Conservation (phyloP, 805 yeast species). For the Yamadazyma insecticola region DNA sequence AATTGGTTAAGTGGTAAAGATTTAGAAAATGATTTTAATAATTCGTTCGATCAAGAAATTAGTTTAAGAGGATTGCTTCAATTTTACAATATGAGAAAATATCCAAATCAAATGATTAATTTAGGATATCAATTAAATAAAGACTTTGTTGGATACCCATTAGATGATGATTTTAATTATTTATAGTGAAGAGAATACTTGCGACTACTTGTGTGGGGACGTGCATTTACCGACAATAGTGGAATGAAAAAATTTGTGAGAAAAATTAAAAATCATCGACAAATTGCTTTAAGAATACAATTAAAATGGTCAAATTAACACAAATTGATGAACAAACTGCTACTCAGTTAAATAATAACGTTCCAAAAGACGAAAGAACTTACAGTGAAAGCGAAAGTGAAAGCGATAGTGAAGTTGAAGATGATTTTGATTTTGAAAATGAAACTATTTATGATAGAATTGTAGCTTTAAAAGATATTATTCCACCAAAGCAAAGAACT, state of each 20-base stretch:
- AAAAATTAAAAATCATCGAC: slow-evolving; percentile 5
- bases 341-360: slow-evolving; percentile 22
- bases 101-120: slow-evolving; percentile 46
- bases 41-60: slow-evolving; percentile 80
- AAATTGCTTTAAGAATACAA: slow-evolving; percentile 5
- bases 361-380: slow-evolving; percentile 21
- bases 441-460: slow-evolving; percentile 87
- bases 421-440: slow-evolving; percentile 69
- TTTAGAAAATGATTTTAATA: slow-evolving; percentile 65
- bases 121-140: slow-evolving; percentile 46
- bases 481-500: slow-evolving; percentile 81
- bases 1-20: slow-evolving; percentile 86
- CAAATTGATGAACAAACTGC: slow-evolving; percentile 60
- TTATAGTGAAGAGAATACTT: not conserved
- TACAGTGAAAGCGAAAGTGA: slow-evolving; percentile 32
- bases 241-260: not conserved
- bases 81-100: slow-evolving; percentile 64
- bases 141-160: slow-evolving; percentile 7
- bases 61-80: slow-evolving; percentile 76
- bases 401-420: slow-evolving; percentile 53
- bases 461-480: slow-evolving; percentile 84
- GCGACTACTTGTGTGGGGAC: not conserved
- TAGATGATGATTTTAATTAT: slow-evolving; percentile 11
- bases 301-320: slow-evolving; percentile 67
- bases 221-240: not conserved